Conservation (phyloP, 768 basidiomycete genomes). For the Panaeolus papilionaceus region DNA sequence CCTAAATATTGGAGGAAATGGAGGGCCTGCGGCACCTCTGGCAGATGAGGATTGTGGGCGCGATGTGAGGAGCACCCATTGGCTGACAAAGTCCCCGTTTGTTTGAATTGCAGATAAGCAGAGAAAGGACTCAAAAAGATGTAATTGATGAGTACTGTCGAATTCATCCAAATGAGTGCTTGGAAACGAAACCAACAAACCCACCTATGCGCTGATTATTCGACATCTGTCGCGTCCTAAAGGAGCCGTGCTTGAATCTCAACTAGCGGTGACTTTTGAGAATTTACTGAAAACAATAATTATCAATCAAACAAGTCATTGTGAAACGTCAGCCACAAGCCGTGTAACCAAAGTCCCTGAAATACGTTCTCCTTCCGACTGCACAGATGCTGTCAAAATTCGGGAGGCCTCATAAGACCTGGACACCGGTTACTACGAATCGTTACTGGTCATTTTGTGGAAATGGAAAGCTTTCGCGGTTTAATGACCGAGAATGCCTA, state of each 20-base stretch:
- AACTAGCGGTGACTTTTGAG: too few species aligned
- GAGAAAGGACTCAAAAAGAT: not conserved
- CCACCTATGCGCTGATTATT: not conserved
- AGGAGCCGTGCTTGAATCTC: not conserved
- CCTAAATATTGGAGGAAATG: not conserved
- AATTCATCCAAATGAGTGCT: not conserved
- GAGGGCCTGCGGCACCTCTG: not conserved
- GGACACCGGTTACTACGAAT: too few species aligned
- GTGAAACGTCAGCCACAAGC: not conserved
- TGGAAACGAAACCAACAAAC: not conserved
- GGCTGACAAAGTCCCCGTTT: not conserved
- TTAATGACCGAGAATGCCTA: too few species aligned
- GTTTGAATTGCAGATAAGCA: not conserved
- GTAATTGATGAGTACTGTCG: not conserved
- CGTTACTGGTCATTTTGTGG: too few species aligned
- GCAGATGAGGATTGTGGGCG: not conserved
- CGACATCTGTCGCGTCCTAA: not conserved
- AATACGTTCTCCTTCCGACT: too few species aligned
- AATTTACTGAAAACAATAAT: too few species aligned
- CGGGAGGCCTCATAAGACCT: too few species aligned
- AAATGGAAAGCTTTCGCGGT: too few species aligned
- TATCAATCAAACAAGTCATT: not conserved
- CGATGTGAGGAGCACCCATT: not conserved
- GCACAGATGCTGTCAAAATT: too few species aligned
- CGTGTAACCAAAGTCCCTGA: too few species aligned